Evolutionary conservation across 345 rosid genomes (phyloP), one percentile per base, ranked within the genome.

Genomic region (Populus deltoides): DNA sequence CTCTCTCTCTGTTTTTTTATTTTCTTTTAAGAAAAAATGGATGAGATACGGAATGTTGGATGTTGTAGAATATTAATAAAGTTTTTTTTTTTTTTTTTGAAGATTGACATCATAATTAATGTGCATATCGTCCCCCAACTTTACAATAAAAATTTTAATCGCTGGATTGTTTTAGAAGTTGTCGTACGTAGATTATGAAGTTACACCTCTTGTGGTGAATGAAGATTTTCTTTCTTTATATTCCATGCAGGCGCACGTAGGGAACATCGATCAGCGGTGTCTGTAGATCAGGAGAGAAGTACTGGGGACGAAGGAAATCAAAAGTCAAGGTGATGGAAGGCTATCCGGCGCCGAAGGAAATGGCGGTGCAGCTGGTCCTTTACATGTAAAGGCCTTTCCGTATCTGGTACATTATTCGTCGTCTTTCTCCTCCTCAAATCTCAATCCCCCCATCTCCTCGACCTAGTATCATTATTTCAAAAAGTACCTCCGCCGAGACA

Each of bases 311-410:
- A 59, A 63, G 79, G 80, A 81, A 75, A 76, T 77, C 17, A 25
- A 51, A 62, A 86, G 88, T 87, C 78, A 84, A 84, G 87, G 83
- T 53, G 83, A 71, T 13, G 92, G 86, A 72, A 82, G 83, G 85
- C 81, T 59, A 86, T 81, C 9, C 8, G 8, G 86, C 81, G 81
- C 81, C 72, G 35, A 22, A 57, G 71, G 83, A 73, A 81, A 72
- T 36, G 68, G 81, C 81, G 68, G 81, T 74, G 9, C 9, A 38
- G 68, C 25, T 70, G 84, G 76, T 71, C 77, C 45, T 71, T 8
- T 62, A 17, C 35, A 18, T 15, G 22, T 3, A 29, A 33, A 35
- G 2, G 35, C 29, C 22, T 25, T 47, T 63, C 53, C 25, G n/a
- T 22, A n/a, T 20, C 59, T 2, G 13, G 47, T 71, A 61, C 75